Evolutionary conservation across 371 early-diverging fungal genomes (phyloP).

Genomic region (Apophysomyces elegans): DNA sequence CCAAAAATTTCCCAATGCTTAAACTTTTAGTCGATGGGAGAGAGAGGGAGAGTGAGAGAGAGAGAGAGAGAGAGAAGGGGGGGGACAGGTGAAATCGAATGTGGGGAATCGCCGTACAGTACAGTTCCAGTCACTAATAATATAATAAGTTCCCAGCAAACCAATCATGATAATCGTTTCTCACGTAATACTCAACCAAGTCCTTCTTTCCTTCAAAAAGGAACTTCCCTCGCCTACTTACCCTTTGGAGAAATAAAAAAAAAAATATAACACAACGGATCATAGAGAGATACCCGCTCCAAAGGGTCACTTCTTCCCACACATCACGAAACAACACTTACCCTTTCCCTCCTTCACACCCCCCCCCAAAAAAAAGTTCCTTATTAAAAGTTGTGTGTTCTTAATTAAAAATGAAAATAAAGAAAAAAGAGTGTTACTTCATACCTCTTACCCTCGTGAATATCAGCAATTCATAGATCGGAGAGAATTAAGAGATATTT

Average conservation of each 20-base stretch:
- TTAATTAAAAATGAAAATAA: too few species aligned
- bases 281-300: too few species aligned
- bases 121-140: not conserved
- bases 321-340: not conserved
- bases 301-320: too few species aligned
- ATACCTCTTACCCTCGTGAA: too few species aligned
- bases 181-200: not conserved
- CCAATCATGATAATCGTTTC: not conserved
- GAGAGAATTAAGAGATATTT: too few species aligned
- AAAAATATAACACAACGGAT: not conserved
- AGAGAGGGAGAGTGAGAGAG: too few species aligned
- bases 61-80: too few species aligned
- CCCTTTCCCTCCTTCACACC: not conserved
- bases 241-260: constrained; percentile 7
- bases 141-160: not conserved
- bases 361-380: too few species aligned
- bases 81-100: not conserved
- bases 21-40: constrained; percentile 5
- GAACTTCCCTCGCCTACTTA: not conserved
- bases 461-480: too few species aligned
- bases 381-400: too few species aligned
- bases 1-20: not conserved
- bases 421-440: too few species aligned
- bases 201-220: constrained; percentile 1
- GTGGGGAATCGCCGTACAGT: not conserved